phyloP scores from a whole-genome alignment of 1,139 yeast species.

The Tardiomyces blankii region DNA sequence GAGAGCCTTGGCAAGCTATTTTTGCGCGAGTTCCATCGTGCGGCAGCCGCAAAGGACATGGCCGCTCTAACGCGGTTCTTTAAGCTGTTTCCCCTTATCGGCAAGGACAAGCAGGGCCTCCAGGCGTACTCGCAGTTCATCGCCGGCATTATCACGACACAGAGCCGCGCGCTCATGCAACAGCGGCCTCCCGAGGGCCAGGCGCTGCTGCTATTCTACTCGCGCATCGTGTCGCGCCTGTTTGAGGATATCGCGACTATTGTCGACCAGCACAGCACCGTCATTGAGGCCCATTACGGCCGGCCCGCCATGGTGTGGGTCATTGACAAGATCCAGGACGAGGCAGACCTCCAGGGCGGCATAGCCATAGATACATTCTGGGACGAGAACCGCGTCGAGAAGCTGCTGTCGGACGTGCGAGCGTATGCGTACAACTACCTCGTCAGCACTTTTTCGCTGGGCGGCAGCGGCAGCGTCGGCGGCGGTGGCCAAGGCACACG shows the following conservation, averaged over 20 bases:
- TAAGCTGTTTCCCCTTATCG: slow-evolving; percentile 79
- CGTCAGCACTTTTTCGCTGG: slow-evolving; percentile 21
- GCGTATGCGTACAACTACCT: slow-evolving; percentile 40
- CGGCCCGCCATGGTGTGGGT: slow-evolving; percentile 53
- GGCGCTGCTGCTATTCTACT: slow-evolving; percentile 39
- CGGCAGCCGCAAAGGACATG: slow-evolving; percentile 58
- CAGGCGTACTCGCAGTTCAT: slow-evolving; percentile 76
- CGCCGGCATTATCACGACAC: slow-evolving; percentile 72
- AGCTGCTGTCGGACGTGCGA: slow-evolving; percentile 44
- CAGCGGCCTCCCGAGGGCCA: slow-evolving; percentile 19
- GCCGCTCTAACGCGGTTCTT: slow-evolving; percentile 65
- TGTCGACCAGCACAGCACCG: slow-evolving; percentile 73
- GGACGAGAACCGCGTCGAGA: slow-evolving; percentile 55
- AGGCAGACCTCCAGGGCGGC: slow-evolving; percentile 86
- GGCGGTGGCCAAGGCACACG: slow-evolving; percentile 3
- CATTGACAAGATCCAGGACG: slow-evolving; percentile 64
- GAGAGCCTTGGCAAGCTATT: slow-evolving; percentile 47
- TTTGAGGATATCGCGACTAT: slow-evolving; percentile 81
- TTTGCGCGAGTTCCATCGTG: slow-evolving; percentile 50
- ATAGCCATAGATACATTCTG: slow-evolving; percentile 77
- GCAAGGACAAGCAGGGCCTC: slow-evolving; percentile 61
- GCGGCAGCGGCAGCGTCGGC: slow-evolving; percentile 1
- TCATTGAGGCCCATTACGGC: slow-evolving; percentile 66
- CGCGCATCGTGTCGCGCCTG: slow-evolving; percentile 60
- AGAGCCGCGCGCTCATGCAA: slow-evolving; percentile 51